Evolutionary conservation across 805 yeast species (phyloP), one percentile per base, ranked within the genome.

Genomic region (Wickerhamiella siamensis): DNA sequence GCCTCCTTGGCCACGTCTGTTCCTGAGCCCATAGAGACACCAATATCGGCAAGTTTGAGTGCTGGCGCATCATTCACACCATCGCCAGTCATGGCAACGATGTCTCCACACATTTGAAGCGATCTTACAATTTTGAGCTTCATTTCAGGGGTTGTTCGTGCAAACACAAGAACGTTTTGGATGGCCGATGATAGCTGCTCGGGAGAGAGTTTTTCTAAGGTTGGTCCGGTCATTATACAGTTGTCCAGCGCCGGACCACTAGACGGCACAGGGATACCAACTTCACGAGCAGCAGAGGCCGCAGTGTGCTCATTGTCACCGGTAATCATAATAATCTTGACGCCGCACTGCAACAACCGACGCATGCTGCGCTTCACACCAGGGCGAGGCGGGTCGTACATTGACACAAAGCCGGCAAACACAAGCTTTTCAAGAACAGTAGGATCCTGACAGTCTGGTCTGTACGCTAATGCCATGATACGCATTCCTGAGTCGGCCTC

Each of bases 41-140:
- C 97, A 52, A 87, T 87, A 63, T 87, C 95, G 2, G 97, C 96
- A 51, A 87, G 69, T 58, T 88, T 87, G 52, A 88, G 70, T 4
- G 97, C 96, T n/a, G 97, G 97, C 0, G 97, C 97, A 67, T 87
- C 97, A 60, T 87, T 87, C 12, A 88, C 95, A 63, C 97, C 97
- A 63, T 87, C 97, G 52, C 98, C 98, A n/a, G 97, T 87, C 95
- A 88, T 87, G 19, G 96, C 98, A 40, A 88, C 97, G 47, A 88
- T 77, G 59, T 88, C 94, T 40, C 95, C 95, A 57, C 94, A 73
- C 38, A 61, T 63, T 54, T 69, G 73, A 41, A 70, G 65, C 44
- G 69, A 66, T 43, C 64, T 59, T 15, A 72, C 72, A 44, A 72
- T 71, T 40, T 56, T 52, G 35, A 72, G 59, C 52, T 72, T 72